A percentile compares a stretch with the other conserved stretches of the same genome.
Conservation (phyloP, 768 basidiomycete species). For the Termitomyces eurrhizus region DNA sequence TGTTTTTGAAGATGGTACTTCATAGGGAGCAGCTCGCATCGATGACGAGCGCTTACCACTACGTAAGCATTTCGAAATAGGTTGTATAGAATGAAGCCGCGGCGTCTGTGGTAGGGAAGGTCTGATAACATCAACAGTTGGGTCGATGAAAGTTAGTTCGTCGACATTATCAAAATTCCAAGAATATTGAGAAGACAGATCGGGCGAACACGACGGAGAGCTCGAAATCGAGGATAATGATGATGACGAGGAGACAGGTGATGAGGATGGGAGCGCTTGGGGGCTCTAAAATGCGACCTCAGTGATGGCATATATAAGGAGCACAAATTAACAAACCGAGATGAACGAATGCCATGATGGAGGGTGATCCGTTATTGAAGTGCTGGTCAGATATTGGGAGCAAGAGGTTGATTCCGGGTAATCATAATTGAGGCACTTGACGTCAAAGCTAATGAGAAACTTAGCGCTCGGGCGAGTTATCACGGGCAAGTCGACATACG, state of each 20-base stretch:
- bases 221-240: neutral
- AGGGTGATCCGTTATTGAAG: neutral
- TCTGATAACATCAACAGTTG: neutral
- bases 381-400: neutral
- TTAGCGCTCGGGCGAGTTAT: neutral
- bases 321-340: neutral
- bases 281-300: neutral
- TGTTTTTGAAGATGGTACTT: neutral
- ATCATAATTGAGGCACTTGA: neutral
- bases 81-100: neutral
- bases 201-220: slow-evolving; percentile 1
- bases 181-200: neutral
- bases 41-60: neutral
- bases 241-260: neutral
- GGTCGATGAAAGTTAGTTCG: neutral
- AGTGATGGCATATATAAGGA: neutral
- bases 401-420: neutral
- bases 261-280: neutral
- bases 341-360: neutral
- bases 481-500: slow-evolving; percentile 3
- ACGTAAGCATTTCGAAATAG: neutral
- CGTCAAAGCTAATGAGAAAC: neutral
- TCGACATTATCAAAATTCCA: neutral
- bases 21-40: slow-evolving; percentile 1
- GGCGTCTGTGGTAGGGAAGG: neutral